Evolutionary conservation across 441 rosid species (phyloP), one percentile per base, ranked within the genome.

Genomic region (Rhodomyrtus psidioides): DNA sequence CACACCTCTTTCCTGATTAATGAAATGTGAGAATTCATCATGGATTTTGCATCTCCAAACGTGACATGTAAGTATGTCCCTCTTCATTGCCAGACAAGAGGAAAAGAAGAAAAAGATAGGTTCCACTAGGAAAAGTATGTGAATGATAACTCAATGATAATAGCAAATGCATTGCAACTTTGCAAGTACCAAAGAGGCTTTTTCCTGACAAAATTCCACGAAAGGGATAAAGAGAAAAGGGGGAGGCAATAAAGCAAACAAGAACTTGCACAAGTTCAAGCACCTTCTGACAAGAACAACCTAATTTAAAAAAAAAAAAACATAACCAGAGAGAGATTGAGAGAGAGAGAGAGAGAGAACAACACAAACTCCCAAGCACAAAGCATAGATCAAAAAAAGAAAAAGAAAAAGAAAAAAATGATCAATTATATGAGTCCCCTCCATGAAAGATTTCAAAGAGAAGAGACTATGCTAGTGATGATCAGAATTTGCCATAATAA

Each of bases 201-300:
- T 60, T 84, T 85, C 39, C 51, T 53, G 76, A 81, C 82, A 84
- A 81, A 81, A 82, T 55, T 42, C 85, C 87, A 76, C 81, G 14
- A 55, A 55, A 85, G 70, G 24, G 83, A 56, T 89, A 87, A 83
- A 83, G 84, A 49, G 86, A 88, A 89, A 89, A 15, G 88, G 86
- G 60, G 83, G 83, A 90, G 86, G 90, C 90, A 91, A 91, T 84
- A 83, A 84, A 86, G 84, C 85, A 87, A 86, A 83, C 46, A 87
- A 84, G 87, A 53, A 81, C 49, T 86, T 74, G 83, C 84, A 88
- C 85, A 88, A 88, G 87, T 88, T 85, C 91, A 91, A 88, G 88
- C 90, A 89, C 92, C 92, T 89, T 89, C 93, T 91, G 89, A 93
- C 94, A 93, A 92, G 83, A 86, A 91, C 90, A 91, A 90, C 90